phyloP scores from a whole-genome alignment of 2,329 filamentous ascomycete species.

The Stemphylium lycopersici region DNA sequence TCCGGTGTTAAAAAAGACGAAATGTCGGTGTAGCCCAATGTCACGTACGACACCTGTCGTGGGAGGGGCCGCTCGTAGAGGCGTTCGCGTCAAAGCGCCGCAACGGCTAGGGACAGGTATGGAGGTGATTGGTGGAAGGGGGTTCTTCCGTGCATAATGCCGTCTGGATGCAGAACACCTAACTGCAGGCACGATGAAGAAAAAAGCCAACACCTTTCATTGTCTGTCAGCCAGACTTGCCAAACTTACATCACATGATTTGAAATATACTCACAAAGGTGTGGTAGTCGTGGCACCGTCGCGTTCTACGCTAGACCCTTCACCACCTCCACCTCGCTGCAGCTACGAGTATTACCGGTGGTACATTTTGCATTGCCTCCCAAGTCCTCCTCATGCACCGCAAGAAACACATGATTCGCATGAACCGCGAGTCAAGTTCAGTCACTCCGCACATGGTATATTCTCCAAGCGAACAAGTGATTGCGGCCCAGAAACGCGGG shows the following conservation, averaged over 20 bases:
- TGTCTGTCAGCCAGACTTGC: background rate
- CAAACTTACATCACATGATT: background rate
- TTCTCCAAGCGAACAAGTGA: constrained; percentile 1
- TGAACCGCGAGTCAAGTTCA: background rate
- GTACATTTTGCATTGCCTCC: background rate
- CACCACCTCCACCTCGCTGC: background rate
- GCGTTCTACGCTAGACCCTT: background rate
- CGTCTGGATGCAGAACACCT: background rate
- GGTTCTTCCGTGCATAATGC: background rate
- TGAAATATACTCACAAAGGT: background rate
- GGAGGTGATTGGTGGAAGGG: constrained; percentile 4
- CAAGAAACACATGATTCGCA: background rate
- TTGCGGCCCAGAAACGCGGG: background rate
- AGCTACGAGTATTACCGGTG: constrained; percentile 3
- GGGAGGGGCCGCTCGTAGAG: background rate
- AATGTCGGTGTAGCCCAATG: background rate
- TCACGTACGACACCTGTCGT: background rate
- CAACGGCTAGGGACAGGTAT: constrained; percentile 2
- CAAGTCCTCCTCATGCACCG: too few species aligned
- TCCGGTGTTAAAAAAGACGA: constrained; percentile 5
- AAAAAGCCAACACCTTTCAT: too few species aligned
- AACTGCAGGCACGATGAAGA: background rate
- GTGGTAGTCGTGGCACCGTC: background rate
- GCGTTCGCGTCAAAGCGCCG: constrained; percentile 3
- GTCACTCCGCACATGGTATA: background rate